These are phyloP conservation scores for Lachnellula subtilissima DNA, from an alignment of 2,329 filamentous ascomycete species.

Conservation along the genomic window DNA sequence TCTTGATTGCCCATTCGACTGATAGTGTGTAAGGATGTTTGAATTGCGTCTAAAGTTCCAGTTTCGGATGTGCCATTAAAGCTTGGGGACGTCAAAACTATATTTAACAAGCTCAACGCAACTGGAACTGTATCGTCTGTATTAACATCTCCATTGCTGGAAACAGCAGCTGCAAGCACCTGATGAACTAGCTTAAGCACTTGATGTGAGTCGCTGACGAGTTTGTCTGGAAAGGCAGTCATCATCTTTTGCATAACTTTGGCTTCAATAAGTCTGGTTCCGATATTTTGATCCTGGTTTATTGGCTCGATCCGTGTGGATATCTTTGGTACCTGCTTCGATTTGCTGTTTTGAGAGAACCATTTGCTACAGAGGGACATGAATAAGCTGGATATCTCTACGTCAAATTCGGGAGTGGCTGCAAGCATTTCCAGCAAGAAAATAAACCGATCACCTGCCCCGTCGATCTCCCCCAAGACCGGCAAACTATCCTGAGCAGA, in stretches of 20 bases:
- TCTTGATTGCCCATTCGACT: constrained; percentile 36
- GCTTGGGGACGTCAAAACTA: constrained; percentile 52
- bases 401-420: constrained; percentile 30
- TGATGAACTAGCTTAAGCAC: constrained; percentile 60
- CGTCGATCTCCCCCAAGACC: constrained; percentile 33
- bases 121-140: constrained; percentile 46
- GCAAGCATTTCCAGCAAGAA: constrained; percentile 47
- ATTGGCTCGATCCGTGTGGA: constrained; percentile 31
- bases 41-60: constrained; percentile 40
- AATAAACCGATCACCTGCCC: constrained; percentile 36
- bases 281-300: constrained; percentile 36
- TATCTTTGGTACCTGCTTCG: constrained; percentile 5
- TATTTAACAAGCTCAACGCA: constrained; percentile 56
- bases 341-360: constrained; percentile 37
- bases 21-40: constrained; percentile 43
- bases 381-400: constrained; percentile 56
- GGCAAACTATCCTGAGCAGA: neutral
- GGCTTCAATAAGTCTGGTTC: constrained; percentile 50
- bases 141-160: constrained; percentile 33
- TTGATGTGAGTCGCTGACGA: constrained; percentile 60
- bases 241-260: constrained; percentile 63
- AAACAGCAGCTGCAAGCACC: constrained; percentile 41
- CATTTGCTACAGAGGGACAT: constrained; percentile 54
- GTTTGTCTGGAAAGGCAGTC: constrained; percentile 55
- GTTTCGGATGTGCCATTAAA: constrained; percentile 47